Conservation (phyloP, 495 filamentous ascomycete genomes). For the Penicillium coffeae region DNA sequence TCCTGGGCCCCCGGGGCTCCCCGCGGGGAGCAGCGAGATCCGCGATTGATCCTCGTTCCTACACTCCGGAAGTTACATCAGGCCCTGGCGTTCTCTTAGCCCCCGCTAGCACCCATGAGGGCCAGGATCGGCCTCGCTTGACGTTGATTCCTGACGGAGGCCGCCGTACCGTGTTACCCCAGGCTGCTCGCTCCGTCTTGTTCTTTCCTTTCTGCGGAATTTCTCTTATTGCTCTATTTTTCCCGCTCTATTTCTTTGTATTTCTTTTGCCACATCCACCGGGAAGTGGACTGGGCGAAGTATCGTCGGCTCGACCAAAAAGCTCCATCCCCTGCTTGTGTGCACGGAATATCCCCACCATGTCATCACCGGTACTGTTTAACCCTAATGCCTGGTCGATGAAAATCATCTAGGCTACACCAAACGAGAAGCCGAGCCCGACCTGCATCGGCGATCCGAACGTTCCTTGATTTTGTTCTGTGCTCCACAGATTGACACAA, state of each 20-base stretch:
- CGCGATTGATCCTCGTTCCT: slow-evolving; percentile 18
- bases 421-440: slow-evolving; percentile 15
- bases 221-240: too few species aligned
- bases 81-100: background rate
- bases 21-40: slow-evolving; percentile 18
- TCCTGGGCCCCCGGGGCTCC: slow-evolving; percentile 13
- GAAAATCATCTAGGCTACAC: background rate
- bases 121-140: slow-evolving; percentile 8
- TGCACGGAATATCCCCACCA: background rate
- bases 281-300: too few species aligned
- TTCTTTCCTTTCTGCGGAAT: slow-evolving; percentile 3
- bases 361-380: background rate
- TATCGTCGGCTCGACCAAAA: slow-evolving; percentile 1
- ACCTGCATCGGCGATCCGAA: slow-evolving; percentile 7
- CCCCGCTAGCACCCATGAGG: background rate
- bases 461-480: background rate
- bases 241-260: too few species aligned
- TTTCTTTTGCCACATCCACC: too few species aligned
- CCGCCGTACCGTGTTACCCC: slow-evolving; percentile 14
- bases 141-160: slow-evolving; percentile 7
- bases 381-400: background rate
- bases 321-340: too few species aligned
- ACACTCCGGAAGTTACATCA: slow-evolving; percentile 20
- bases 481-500: background rate
- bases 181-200: background rate